Conservation (phyloP, 805 yeast species). For the Sugiyamaella boreocaroliniensis region DNA sequence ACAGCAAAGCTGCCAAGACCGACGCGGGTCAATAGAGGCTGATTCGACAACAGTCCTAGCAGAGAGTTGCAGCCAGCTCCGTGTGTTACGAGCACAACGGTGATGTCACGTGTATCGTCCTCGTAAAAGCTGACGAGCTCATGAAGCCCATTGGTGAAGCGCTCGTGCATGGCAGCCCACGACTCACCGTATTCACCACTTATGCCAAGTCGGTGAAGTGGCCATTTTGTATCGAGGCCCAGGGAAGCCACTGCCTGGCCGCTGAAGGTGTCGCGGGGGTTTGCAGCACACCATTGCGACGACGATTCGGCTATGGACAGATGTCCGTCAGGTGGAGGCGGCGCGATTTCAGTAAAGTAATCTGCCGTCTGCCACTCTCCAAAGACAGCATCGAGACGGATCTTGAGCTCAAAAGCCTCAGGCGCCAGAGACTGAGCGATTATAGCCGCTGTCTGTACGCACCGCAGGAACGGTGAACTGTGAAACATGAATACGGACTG, state of each 20-base stretch:
- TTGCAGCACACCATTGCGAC: slow-evolving; percentile 16
- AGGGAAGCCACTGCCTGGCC: slow-evolving; percentile 5
- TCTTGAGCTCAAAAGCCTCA: not conserved
- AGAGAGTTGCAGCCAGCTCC: slow-evolving; percentile 36
- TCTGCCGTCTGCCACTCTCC: slow-evolving; percentile 37
- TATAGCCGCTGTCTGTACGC: slow-evolving; percentile 31
- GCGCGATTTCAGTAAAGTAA: slow-evolving; percentile 28
- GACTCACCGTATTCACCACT: slow-evolving; percentile 34
- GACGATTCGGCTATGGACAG: slow-evolving; percentile 24
- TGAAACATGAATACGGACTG: slow-evolving; percentile 20
- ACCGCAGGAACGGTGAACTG: slow-evolving; percentile 34
- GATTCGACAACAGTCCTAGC: slow-evolving; percentile 27
- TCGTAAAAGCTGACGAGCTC: slow-evolving; percentile 23
- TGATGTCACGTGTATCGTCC: not conserved
- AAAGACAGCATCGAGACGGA: slow-evolving; percentile 28
- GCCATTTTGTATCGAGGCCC: slow-evolving; percentile 24
- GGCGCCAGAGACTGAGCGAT: slow-evolving; percentile 21
- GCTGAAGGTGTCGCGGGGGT: slow-evolving; percentile 1
- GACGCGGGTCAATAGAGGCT: slow-evolving; percentile 29
- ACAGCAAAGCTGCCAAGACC: slow-evolving; percentile 24
- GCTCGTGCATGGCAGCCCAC: slow-evolving; percentile 32
- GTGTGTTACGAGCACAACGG: slow-evolving; percentile 32
- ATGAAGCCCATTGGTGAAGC: slow-evolving; percentile 26
- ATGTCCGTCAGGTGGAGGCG: slow-evolving; percentile 35
- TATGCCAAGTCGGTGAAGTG: slow-evolving; percentile 22